Evolutionary conservation across 257 asterid genomes (phyloP).

Genomic region (Solanum megistacrolobum): DNA sequence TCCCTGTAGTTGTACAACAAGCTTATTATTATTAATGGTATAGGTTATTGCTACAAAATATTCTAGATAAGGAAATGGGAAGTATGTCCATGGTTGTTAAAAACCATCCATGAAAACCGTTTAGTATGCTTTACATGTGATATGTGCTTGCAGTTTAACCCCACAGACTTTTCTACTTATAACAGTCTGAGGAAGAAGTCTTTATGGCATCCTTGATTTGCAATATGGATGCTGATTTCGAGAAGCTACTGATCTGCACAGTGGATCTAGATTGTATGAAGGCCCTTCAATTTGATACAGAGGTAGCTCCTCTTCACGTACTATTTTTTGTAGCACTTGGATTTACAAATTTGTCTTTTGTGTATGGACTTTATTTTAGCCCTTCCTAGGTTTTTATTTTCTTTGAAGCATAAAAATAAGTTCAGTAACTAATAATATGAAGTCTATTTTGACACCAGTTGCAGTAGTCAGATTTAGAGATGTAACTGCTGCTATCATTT

Average conservation of each 20-base stretch:
- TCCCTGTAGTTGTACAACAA: background rate
- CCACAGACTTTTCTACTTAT: background rate
- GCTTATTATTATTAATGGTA: background rate
- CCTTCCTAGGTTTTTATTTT: background rate
- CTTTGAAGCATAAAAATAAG: background rate
- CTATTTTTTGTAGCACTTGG: background rate
- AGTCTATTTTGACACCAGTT: background rate
- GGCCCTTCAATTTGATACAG: conserved; percentile 73
- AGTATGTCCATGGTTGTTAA: background rate
- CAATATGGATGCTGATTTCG: conserved; percentile 54
- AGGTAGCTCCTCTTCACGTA: conserved; percentile 31
- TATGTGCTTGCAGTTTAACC: background rate
- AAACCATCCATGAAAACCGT: background rate
- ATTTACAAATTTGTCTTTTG: background rate
- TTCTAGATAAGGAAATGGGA: background rate
- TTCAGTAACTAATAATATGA: background rate
- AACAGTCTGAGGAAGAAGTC: conserved; percentile 70
- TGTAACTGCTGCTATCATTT: background rate
- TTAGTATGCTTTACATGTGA: background rate
- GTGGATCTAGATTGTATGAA: conserved; percentile 84
- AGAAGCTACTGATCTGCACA: conserved; percentile 83
- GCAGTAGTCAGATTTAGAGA: background rate
- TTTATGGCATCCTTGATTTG: conserved; percentile 91
- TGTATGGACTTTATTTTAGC: background rate
- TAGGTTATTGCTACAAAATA: background rate